Conservation (phyloP, 768 basidiomycete genomes). For the Boletus patriciae region DNA sequence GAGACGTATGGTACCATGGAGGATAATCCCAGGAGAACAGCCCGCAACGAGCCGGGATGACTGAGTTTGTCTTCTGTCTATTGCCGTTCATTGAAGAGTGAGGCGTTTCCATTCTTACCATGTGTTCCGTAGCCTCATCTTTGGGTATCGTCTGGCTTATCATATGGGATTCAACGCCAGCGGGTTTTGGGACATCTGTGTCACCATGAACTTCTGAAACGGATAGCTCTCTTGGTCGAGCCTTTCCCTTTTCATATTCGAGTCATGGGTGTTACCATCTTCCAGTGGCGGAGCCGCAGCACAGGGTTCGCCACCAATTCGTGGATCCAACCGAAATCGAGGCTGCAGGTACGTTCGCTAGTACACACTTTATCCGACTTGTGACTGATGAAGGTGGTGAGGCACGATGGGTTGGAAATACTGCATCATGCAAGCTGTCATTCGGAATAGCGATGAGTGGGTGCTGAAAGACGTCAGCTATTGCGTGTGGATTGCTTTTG, state of each 20-base stretch:
- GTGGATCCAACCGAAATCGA: slow-evolving; percentile 21
- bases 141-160: not conserved
- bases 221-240: slow-evolving; percentile 50
- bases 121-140: not conserved
- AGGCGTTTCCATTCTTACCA: not conserved
- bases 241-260: slow-evolving; percentile 64
- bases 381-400: not conserved
- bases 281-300: slow-evolving; percentile 56
- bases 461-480: not conserved
- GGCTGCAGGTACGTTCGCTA: slow-evolving; percentile 3
- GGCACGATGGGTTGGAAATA: slow-evolving; percentile 14
- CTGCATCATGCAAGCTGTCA: slow-evolving; percentile 13
- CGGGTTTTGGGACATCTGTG: not conserved
- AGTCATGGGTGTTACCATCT: slow-evolving; percentile 59
- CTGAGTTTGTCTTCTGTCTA: no score
- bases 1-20: not conserved
- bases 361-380: not conserved
- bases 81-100: not conserved
- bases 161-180: not conserved
- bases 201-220: not conserved
- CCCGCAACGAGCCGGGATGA: not conserved
- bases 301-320: slow-evolving; percentile 11
- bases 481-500: not conserved
- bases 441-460: not conserved
- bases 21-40: not conserved